Conservation (phyloP, 495 filamentous ascomycete genomes). For the Neurospora sp. region DNA sequence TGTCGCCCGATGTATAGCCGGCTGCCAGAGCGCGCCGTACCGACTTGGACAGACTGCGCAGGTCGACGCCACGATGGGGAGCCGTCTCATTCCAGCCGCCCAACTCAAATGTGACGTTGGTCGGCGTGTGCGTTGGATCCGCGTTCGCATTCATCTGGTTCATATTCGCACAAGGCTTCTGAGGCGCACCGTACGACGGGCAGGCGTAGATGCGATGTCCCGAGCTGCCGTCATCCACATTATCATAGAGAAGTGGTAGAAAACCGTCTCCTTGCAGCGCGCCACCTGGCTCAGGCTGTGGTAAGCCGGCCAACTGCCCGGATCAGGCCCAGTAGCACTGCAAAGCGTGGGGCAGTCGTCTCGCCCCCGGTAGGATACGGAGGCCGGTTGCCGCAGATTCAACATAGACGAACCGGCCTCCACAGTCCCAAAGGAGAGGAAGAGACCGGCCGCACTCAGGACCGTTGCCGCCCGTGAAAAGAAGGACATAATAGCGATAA, state of each 20-base stretch:
- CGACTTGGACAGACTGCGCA: neutral
- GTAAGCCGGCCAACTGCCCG: slow-evolving; percentile 24
- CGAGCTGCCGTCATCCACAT: slow-evolving; percentile 19
- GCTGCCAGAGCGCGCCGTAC: neutral
- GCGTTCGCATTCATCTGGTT: neutral
- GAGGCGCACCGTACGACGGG: slow-evolving; percentile 15
- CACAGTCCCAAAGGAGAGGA: neutral
- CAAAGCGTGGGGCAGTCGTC: slow-evolving; percentile 23
- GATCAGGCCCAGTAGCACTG: slow-evolving; percentile 17
- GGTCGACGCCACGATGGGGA: neutral
- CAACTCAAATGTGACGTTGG: neutral
- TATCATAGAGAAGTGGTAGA: slow-evolving; percentile 23
- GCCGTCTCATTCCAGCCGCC: neutral
- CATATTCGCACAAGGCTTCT: neutral
- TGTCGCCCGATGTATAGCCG: neutral
- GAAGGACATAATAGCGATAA: neutral
- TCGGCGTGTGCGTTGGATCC: neutral
- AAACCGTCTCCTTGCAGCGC: slow-evolving; percentile 19
- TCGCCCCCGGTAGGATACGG: neutral
- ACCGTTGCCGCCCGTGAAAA: neutral
- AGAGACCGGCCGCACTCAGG: neutral
- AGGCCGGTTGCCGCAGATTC: neutral
- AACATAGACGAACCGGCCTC: neutral
- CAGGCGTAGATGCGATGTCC: slow-evolving; percentile 25
- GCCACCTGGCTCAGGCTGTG: slow-evolving; percentile 15